phyloP scores from a whole-genome alignment of 805 yeast species.

The Peterozyma toletana region DNA sequence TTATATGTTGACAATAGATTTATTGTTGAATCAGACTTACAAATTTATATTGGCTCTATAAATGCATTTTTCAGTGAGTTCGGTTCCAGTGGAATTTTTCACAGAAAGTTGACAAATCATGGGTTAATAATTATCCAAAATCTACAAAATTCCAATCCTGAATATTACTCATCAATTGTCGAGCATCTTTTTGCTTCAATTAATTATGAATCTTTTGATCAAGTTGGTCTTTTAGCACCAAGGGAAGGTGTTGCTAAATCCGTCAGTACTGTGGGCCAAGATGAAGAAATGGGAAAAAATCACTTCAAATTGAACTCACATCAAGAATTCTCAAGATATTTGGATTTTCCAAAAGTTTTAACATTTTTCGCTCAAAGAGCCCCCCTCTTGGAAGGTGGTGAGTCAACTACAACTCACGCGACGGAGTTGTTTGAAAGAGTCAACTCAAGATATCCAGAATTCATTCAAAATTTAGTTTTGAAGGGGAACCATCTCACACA shows the following conservation, averaged over 20 bases:
- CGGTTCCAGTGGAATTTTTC: too few relatives aligned
- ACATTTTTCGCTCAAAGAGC: slow-evolving; percentile 16
- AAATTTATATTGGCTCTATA: too few relatives aligned
- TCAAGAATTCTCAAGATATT: slow-evolving; percentile 18
- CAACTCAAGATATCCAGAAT: slow-evolving; percentile 15
- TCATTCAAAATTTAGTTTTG: slow-evolving; percentile 11
- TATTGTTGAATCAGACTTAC: too few relatives aligned
- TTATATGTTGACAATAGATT: too few relatives aligned
- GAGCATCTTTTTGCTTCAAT: too few relatives aligned
- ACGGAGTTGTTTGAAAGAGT: slow-evolving; percentile 15
- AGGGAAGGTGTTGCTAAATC: slow-evolving; percentile 8
- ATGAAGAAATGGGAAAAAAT: slow-evolving; percentile 8
- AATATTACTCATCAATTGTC: too few relatives aligned
- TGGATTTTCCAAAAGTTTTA: slow-evolving; percentile 14
- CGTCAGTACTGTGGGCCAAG: slow-evolving; percentile 13
- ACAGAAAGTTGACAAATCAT: too few relatives aligned
- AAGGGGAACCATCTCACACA: slow-evolving; percentile 5
- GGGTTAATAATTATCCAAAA: too few relatives aligned
- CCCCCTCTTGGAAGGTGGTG: slow-evolving; percentile 13
- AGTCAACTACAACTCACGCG: slow-evolving; percentile 14
- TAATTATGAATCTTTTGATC: slow-evolving; percentile 6
- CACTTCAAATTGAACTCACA: slow-evolving; percentile 11
- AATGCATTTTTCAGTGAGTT: too few relatives aligned
- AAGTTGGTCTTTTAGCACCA: slow-evolving; percentile 12
- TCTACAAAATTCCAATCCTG: too few relatives aligned